Base-by-base conservation (phyloP, 1,284 basidiomycete species). In the Rhodotorula sp. region DNA sequence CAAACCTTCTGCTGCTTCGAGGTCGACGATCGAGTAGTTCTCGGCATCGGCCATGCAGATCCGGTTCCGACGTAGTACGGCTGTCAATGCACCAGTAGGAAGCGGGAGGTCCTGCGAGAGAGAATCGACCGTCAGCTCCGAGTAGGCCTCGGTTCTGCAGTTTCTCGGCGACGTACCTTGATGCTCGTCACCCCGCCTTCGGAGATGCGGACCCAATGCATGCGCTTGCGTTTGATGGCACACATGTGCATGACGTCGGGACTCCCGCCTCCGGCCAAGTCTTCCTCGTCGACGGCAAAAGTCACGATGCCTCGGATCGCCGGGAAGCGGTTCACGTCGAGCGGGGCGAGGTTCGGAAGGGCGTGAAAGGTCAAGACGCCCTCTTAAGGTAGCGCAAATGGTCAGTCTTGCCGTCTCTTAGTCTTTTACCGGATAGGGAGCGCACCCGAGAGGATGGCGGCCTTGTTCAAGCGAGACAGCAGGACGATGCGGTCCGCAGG, bases 361-460 rank as follows among this genome's bases (percentile, higher is more conserved):
- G 87, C 86, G 77, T 92, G 91, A 77, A 94, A 89, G 78, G 91
- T 87, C 4, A 96, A 82, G 71, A 91, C 89, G 67, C 86, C 87
- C 76, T 93, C 93, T 77, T 64, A 4, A 4, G 1, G 1, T 10
- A 34, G 29, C 58, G 4, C 8, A 4, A 8, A 16, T 20, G 48
- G 15, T 46, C 20, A 56, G 62, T 23, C 15, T 31, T 39, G 4
- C 4, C 5, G 16, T 18, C 20, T 23, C 49, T 18, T 14, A 20
- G 0, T 5, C 54, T 23, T 29, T 20, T n/a, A 20, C 39, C 5
- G 5, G 48, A 18, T 21, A 29, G 20, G 23, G 18, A 3, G 54
- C 70, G 56, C 29, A 77, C 77, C 77, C 2, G 77, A 76, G 1
- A 78, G 69, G 57, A 78, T 39, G 57, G 75, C 49, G 18, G 70